Percentiles rank a stretch among this genome's conserved stretches.
Evolutionary conservation across 1,284 basidiomycete species (phyloP).

Genomic region (Vanrija humicola): DNA sequence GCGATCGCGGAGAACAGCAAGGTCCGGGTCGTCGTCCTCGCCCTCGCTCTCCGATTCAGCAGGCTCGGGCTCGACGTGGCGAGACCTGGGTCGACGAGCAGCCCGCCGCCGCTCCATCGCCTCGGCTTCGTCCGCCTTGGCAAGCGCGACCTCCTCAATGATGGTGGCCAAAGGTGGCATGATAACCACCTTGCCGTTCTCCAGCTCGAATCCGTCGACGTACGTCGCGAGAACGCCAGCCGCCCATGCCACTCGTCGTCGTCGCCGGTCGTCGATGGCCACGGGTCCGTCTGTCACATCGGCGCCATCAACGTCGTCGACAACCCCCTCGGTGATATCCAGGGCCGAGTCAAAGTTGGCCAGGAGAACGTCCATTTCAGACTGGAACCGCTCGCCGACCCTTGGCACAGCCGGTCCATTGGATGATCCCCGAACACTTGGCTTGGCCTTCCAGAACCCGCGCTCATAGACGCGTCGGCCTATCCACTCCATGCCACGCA

Average conservation of each 20-base stretch:
- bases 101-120: conserved; percentile 16
- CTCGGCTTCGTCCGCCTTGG: conserved; percentile 42
- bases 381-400: conserved; percentile 47
- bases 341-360: conserved; percentile 54
- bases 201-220: conserved; percentile 73
- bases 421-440: conserved; percentile 31
- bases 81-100: conserved; percentile 47
- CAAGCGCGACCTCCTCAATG: conserved; percentile 64
- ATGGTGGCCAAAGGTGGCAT: conserved; percentile 65
- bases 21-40: conserved; percentile 64
- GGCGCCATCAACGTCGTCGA: conserved; percentile 59
- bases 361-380: conserved; percentile 75
- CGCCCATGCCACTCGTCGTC: conserved; percentile 69
- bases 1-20: conserved; percentile 63
- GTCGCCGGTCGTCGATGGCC: conserved; percentile 54
- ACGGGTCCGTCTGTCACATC: conserved; percentile 52
- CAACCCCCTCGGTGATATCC: conserved; percentile 65
- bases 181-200: conserved; percentile 54
- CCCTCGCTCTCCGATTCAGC: conserved; percentile 56
- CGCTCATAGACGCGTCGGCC: conserved; percentile 81
- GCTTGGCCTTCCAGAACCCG: conserved; percentile 73
- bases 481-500: conserved; percentile 94
- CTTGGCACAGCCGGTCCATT: conserved; percentile 52
- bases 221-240: conserved; percentile 64
- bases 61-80: conserved; percentile 56